Evolutionary conservation across 2,329 filamentous ascomycete species (phyloP).

Genomic region (Bipolaris oryzae): DNA sequence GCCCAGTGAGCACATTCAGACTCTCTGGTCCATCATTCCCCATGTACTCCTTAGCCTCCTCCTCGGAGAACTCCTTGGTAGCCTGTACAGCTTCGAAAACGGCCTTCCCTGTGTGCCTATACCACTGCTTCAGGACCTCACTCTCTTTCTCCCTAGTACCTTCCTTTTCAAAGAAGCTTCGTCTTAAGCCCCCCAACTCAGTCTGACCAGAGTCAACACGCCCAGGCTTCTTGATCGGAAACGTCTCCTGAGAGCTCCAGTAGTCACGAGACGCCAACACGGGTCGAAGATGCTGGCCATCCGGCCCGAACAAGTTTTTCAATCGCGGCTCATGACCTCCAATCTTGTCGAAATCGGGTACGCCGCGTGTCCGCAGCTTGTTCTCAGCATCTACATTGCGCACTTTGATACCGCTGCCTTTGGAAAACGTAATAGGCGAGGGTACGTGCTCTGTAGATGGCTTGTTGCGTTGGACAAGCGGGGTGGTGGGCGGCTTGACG

Average conservation of each 20-base stretch:
- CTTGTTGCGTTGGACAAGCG: constrained; percentile 8
- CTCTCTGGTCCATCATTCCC: constrained; percentile 35
- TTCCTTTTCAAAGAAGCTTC: constrained; percentile 53
- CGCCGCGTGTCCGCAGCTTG: constrained; percentile 33
- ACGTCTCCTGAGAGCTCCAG: constrained; percentile 59
- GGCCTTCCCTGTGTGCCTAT: constrained; percentile 51
- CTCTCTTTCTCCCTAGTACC: constrained; percentile 53
- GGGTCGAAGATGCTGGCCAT: constrained; percentile 56
- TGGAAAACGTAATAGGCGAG: constrained; percentile 21
- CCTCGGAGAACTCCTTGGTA: constrained; percentile 41
- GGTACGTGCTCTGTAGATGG: constrained; percentile 8
- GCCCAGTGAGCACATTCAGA: constrained; percentile 59
- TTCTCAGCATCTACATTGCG: constrained; percentile 18
- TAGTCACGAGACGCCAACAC: constrained; percentile 56
- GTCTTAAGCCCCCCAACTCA: constrained; percentile 45
- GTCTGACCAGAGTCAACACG: neutral
- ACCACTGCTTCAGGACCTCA: constrained; percentile 61
- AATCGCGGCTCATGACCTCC: constrained; percentile 50
- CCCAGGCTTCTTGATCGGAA: constrained; percentile 51
- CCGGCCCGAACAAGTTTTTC: constrained; percentile 59
- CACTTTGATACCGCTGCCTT: constrained; percentile 21
- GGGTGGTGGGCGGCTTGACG: constrained; percentile 5
- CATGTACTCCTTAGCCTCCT: constrained; percentile 53
- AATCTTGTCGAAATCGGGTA: constrained; percentile 39
- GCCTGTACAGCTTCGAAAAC: constrained; percentile 53